Base-by-base conservation (phyloP, 148 eudicot species). In the Rhododendron ovatum region DNA sequence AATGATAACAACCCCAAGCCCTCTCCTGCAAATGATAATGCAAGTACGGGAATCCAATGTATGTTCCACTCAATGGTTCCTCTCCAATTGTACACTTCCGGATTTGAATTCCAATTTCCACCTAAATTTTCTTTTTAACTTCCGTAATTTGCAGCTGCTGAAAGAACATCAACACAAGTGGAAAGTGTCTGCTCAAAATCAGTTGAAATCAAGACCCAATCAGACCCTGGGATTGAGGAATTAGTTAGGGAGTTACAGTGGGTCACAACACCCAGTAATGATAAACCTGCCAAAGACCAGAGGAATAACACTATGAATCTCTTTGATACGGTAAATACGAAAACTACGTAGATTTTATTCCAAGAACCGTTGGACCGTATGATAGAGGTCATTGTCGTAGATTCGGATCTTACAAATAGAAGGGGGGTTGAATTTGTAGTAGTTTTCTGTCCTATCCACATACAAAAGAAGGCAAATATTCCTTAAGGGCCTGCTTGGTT, bases 11-110 rank as follows among this genome's bases (percentile, higher is more conserved):
- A 91, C 82, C 82, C 94, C 48, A 96, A 82, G 69, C 90, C 75
- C 91, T 89, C 90, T 78, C 86, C 91, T 76, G 90, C 92, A 83
- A 98, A 95, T 85, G 98, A 94, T 86, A 91, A 69, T 92, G 69
- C 90, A 81, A 94, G 98, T 96, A 98, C 96, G 14, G 98, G 98
- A 80, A 95, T 98, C 86, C 99, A 94, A 85, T 93, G 99, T 98
- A 93, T 83, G 94, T 87, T 78, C 57, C 53, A 84, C 11, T 85
- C n/a, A 17, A 53, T 3, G 75, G 7, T 7, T 2, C 71, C 30
- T 65, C 71, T 7, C 22, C 30, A 9, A 65, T 24, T 65, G 4
- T 69, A 13, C 37, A 13, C 10, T 13, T 69, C 75, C 14, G 75
- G 75, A 69, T 26, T 26, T 10, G 18, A 30, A 30, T 69, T 69